phyloP scores from a whole-genome alignment of 306 rosid genomes.

The Castanospermum australe region DNA sequence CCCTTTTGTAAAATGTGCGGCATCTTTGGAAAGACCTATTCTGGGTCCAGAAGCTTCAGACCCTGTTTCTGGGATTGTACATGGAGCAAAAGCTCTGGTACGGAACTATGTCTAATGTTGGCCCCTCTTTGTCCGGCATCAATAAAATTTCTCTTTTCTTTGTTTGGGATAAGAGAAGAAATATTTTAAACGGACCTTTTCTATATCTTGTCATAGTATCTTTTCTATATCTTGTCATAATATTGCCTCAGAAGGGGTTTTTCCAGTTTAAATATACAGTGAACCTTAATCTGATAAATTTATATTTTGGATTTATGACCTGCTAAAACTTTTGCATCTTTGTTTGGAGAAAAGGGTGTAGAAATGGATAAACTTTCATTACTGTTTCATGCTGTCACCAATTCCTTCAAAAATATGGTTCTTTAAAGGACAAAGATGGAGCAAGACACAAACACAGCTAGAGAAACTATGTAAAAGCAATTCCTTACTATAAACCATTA shows the following conservation, averaged over 20 bases:
- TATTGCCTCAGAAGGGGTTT: background rate
- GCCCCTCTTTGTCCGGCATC: too few species aligned
- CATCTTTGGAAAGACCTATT: slow-evolving; percentile 84
- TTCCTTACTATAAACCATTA: background rate
- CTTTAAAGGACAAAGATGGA: background rate
- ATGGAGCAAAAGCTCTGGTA: slow-evolving; percentile 80
- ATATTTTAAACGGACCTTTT: background rate
- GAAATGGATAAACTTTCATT: background rate
- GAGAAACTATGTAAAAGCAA: background rate
- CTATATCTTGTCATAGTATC: background rate
- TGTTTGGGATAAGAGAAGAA: background rate
- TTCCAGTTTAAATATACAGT: background rate
- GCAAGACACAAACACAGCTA: background rate
- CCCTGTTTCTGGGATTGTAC: slow-evolving; percentile 45
- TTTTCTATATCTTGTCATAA: too few species aligned
- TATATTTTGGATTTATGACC: background rate
- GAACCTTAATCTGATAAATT: background rate
- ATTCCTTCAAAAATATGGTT: background rate
- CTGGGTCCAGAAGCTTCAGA: slow-evolving; percentile 54
- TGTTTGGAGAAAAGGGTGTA: background rate
- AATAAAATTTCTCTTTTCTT: too few species aligned
- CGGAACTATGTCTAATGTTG: slow-evolving; percentile 1
- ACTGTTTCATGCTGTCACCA: background rate
- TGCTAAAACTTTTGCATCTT: background rate
- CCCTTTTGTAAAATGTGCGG: slow-evolving; percentile 84